Evolutionary conservation across 2,329 filamentous ascomycete genomes (phyloP).

Genomic region (Penicillium concentricum): DNA sequence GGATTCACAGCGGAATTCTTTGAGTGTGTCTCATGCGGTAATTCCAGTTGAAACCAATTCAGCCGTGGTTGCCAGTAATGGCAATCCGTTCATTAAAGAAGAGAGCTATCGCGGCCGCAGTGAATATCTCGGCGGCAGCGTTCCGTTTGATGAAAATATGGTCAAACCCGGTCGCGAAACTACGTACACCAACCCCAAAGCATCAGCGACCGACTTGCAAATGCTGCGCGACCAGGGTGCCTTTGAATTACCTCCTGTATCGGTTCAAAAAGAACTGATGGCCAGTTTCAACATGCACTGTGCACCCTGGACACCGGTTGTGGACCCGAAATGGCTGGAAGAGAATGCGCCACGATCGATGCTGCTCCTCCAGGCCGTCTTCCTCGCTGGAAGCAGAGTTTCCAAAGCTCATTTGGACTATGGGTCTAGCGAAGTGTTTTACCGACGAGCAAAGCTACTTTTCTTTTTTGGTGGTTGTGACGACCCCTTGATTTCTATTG

Average conservation of each 20-base stretch:
- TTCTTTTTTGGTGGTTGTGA: conserved; percentile 36
- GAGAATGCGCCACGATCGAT: conserved; percentile 28
- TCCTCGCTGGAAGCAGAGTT: conserved; percentile 45
- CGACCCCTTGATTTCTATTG: conserved; percentile 42
- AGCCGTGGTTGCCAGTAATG: conserved; percentile 8
- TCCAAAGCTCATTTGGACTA: conserved; percentile 30
- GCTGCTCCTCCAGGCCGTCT: conserved; percentile 36
- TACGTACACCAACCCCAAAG: conserved; percentile 21
- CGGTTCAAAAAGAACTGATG: conserved; percentile 38
- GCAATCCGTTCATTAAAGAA: conserved; percentile 23
- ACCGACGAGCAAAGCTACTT: conserved; percentile 33
- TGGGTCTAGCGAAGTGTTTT: conserved; percentile 33
- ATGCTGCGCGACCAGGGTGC: conserved; percentile 27
- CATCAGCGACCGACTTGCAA: conserved; percentile 21
- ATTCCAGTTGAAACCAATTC: not conserved
- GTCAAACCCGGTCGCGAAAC: conserved; percentile 27
- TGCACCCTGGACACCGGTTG: conserved; percentile 44
- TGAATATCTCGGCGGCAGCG: conserved; percentile 26
- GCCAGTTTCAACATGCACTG: conserved; percentile 44
- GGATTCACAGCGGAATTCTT: conserved; percentile 7
- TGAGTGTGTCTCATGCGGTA: conserved; percentile 1
- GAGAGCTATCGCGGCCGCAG: conserved; percentile 29
- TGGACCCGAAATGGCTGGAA: conserved; percentile 43
- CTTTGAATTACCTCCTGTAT: conserved; percentile 22
- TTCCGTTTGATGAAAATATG: conserved; percentile 31